Conservation (phyloP, 306 rosid genomes). For the Senna siamea region DNA sequence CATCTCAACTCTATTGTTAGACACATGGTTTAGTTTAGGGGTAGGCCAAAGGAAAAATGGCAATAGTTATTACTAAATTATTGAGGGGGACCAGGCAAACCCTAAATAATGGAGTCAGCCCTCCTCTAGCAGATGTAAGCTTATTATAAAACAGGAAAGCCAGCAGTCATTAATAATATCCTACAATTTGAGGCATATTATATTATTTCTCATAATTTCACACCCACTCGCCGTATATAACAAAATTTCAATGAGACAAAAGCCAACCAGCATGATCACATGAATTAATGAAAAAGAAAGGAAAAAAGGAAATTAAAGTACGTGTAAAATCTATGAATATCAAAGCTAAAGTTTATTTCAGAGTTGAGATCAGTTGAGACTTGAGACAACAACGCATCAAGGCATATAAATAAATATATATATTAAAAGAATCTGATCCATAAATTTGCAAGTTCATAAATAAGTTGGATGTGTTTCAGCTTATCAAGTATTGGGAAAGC, state of each 20-base stretch:
- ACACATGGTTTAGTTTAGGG: not conserved
- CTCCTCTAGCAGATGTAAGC: not conserved
- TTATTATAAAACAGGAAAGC: constrained; percentile 18
- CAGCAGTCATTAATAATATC: not conserved
- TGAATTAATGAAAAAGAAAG: not conserved
- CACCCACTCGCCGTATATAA: constrained; percentile 33
- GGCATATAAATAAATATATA: no score
- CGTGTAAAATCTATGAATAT: not conserved
- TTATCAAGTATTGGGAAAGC: constrained; percentile 24
- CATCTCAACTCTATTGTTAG: no score
- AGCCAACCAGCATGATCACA: not conserved
- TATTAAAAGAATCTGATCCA: constrained; percentile 26
- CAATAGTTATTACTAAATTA: not conserved
- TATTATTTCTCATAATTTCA: no score
- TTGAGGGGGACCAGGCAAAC: constrained; percentile 16
- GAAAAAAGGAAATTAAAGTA: not conserved
- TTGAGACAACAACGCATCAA: not conserved
- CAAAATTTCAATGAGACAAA: constrained; percentile 28
- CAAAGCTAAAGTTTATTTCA: not conserved
- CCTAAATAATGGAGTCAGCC: not conserved
- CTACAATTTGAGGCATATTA: not conserved
- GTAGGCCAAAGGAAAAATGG: not conserved
- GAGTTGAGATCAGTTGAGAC: not conserved
- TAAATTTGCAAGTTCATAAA: constrained; percentile 31
- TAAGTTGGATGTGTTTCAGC: constrained; percentile 31